Evolutionary conservation across 75 land plant species (phyloP).

Genomic region (Larix kaempferi): DNA sequence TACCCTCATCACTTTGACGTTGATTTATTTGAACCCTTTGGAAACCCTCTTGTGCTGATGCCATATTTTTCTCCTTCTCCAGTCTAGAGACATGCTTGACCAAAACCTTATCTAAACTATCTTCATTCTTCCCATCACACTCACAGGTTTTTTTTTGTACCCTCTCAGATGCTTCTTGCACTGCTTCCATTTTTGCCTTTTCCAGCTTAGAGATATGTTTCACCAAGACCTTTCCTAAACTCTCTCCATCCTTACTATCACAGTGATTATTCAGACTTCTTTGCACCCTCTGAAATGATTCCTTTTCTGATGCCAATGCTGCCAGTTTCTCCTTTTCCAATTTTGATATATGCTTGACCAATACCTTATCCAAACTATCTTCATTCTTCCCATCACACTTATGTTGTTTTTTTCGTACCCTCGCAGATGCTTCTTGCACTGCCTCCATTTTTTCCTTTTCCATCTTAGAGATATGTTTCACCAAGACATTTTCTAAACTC

Average conservation of each 20-base stretch:
- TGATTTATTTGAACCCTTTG: slow-evolving; percentile 5
- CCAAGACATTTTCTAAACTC: slow-evolving; percentile 33
- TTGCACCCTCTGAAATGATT: slow-evolving; percentile 2
- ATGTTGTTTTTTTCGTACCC: slow-evolving; percentile 11
- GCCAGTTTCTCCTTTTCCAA: slow-evolving; percentile 50
- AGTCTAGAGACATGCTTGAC: slow-evolving; percentile 33
- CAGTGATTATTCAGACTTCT: background rate
- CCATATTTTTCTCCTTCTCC: slow-evolving; percentile 44
- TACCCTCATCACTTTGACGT: background rate
- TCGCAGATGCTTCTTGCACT: background rate
- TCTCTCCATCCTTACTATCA: slow-evolving; percentile 7
- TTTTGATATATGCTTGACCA: slow-evolving; percentile 34
- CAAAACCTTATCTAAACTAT: slow-evolving; percentile 19
- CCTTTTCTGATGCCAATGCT: slow-evolving; percentile 17
- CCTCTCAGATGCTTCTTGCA: background rate
- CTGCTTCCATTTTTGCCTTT: slow-evolving; percentile 2
- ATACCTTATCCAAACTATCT: slow-evolving; percentile 18
- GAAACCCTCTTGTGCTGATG: background rate
- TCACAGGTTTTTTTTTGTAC: slow-evolving; percentile 9
- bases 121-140: slow-evolving; percentile 4
- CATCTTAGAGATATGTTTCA: slow-evolving; percentile 59
- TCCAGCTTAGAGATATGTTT: slow-evolving; percentile 24
- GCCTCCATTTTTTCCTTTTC: slow-evolving; percentile 49
- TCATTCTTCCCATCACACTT: background rate
- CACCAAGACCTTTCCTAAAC: slow-evolving; percentile 25